A percentile compares a stretch with the other conserved stretches of the same genome.
Conservation (phyloP, 768 basidiomycete genomes). For the Lentinula aciculospora region DNA sequence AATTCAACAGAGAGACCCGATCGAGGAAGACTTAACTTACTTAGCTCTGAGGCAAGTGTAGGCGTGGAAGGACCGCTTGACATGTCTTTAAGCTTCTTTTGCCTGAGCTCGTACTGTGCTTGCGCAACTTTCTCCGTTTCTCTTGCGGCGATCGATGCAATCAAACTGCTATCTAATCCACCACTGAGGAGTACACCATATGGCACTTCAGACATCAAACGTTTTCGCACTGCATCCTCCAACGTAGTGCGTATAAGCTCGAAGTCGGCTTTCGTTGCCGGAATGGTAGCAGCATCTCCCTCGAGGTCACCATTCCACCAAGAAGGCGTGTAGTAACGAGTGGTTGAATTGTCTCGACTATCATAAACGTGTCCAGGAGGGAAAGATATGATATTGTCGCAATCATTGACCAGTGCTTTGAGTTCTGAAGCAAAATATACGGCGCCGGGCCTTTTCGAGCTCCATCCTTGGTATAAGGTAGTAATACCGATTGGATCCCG, state of each 20-base stretch:
- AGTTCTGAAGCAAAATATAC: constrained; percentile 96
- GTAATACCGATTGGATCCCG: constrained; percentile 98
- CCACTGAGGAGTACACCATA: constrained; percentile 96
- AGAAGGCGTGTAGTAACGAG: constrained; percentile 79
- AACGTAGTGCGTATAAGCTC: constrained; percentile 72
- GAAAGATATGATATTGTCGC: constrained; percentile 92
- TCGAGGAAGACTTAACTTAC: constrained; percentile 29
- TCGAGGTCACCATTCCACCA: constrained; percentile 89
- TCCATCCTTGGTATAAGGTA: constrained; percentile 97
- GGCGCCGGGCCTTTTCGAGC: constrained; percentile 71
- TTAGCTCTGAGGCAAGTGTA: constrained; percentile 43
- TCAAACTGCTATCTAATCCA: constrained; percentile 92
- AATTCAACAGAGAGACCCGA: not conserved
- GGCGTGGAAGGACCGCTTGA: constrained; percentile 57
- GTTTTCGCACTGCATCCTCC: constrained; percentile 89
- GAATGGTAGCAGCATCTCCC: constrained; percentile 45
- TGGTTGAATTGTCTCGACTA: constrained; percentile 70
- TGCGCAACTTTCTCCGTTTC: constrained; percentile 90
- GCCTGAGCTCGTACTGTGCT: constrained; percentile 69
- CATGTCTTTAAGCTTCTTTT: constrained; percentile 48
- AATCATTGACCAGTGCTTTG: constrained; percentile 86
- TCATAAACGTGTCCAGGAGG: constrained; percentile 97
- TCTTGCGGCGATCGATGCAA: constrained; percentile 89
- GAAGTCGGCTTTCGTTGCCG: constrained; percentile 58
- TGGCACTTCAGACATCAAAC: constrained; percentile 97